A percentile compares a stretch with the other conserved stretches of the same genome.
These are phyloP conservation scores for Alternaria dauci DNA, from an alignment of 2,329 filamentous ascomycete species.

Conservation along the genomic window DNA sequence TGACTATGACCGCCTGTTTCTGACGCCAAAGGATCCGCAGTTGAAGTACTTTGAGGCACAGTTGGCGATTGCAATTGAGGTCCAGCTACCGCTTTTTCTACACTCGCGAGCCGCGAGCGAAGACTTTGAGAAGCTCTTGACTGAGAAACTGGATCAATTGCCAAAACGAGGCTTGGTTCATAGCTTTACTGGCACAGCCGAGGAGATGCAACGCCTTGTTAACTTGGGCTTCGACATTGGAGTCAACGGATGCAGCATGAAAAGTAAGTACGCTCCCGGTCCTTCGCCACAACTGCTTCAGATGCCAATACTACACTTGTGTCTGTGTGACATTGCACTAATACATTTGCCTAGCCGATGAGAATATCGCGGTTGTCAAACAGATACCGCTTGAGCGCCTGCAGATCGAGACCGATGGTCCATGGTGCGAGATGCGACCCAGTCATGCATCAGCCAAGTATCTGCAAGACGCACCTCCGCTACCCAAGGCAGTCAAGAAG, in stretches of 20 bases:
- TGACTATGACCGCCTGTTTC: slow-evolving; percentile 91
- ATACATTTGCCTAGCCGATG: slow-evolving; percentile 36
- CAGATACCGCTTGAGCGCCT: slow-evolving; percentile 79
- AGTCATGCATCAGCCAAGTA: slow-evolving; percentile 86
- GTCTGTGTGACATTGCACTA: background rate
- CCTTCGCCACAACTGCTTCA: slow-evolving; percentile 2
- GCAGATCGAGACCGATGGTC: slow-evolving; percentile 96
- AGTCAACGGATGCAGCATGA: slow-evolving; percentile 96
- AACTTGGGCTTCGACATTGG: slow-evolving; percentile 86
- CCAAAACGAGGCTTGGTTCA: slow-evolving; percentile 86
- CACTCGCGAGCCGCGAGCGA: slow-evolving; percentile 87
- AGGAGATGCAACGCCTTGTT: slow-evolving; percentile 84
- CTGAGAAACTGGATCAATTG: slow-evolving; percentile 69
- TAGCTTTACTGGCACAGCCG: slow-evolving; percentile 87
- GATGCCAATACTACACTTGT: background rate
- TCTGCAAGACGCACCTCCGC: slow-evolving; percentile 70
- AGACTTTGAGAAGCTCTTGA: slow-evolving; percentile 76
- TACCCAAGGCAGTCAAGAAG: slow-evolving; percentile 90
- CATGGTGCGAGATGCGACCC: slow-evolving; percentile 93
- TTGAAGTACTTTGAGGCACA: slow-evolving; percentile 86
- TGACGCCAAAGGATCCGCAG: slow-evolving; percentile 80
- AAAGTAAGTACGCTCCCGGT: slow-evolving; percentile 60
- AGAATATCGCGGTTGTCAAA: slow-evolving; percentile 86
- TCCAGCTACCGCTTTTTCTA: slow-evolving; percentile 87
- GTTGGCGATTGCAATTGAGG: slow-evolving; percentile 76